Base-by-base conservation (phyloP, 805 yeast species). In the Kodamaea neixiangensis region DNA sequence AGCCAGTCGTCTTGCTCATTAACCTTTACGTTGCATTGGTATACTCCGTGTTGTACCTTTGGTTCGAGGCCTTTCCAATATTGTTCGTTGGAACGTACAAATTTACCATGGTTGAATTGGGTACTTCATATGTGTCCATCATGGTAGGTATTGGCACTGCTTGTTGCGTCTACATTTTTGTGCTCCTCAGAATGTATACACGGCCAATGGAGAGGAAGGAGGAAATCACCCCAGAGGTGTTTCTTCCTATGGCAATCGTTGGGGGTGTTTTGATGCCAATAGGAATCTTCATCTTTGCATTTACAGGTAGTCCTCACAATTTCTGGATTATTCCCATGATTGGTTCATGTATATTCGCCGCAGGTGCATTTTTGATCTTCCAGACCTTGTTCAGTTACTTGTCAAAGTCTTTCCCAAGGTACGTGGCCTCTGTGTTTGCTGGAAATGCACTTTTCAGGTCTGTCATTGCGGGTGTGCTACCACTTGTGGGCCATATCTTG, bases 11-110 rank as follows among this genome's bases (percentile, higher is more conserved):
- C n/a, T 51, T 82, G 15, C 68, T 81, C 25, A 75, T 82, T 51
- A 75, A 82, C 58, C 18, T 76, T 21, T 82, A 81, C 61, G 66
- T 79, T 55, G 80, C 83, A 0, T 57, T 82, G 46, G 69, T 75
- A 5, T 83, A 83, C 61, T 79, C 85, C 21, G 64, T 77, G 21
- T 55, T 80, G 53, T 84, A 81, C 62, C 62, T 81, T 17, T 83
- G 79, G 71, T 80, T 83, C 57, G 87, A 84, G 63, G 82, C 81
- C 5, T 81, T 80, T 65, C 87, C 89, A 9, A 68, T 82, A 29
- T 81, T 79, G 2, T 84, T 77, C 37, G 17, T 41, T 15, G 77
- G 72, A 2, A 58, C 71, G 18, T 71, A 80, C 54, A 59, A 70
- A 31, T 83, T 83, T 62, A 73, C 79, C 3, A 57, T 72, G 20